phyloP scores from a whole-genome alignment of 805 yeast species.

The Cyberlindnera euphorbiiphila region DNA sequence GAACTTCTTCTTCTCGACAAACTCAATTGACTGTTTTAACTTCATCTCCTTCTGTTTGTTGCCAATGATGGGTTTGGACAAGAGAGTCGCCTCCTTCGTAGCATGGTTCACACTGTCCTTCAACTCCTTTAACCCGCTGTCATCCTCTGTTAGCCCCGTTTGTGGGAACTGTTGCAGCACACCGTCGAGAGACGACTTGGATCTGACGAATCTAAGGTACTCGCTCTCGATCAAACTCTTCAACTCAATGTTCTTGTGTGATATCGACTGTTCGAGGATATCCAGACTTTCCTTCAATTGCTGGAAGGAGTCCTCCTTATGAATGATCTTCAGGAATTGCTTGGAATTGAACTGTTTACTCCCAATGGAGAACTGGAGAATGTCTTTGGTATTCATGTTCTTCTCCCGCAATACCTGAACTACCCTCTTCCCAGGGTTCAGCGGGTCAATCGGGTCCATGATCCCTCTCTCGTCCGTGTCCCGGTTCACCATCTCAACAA shows the following conservation, averaged over 20 bases:
- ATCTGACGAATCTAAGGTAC: slow-evolving; percentile 58
- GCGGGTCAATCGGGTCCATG: slow-evolving; percentile 48
- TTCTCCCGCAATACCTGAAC: slow-evolving; percentile 38
- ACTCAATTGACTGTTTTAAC: slow-evolving; percentile 44
- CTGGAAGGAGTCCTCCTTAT: slow-evolving; percentile 49
- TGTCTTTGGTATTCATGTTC: slow-evolving; percentile 34
- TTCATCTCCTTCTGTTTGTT: slow-evolving; percentile 45
- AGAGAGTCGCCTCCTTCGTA: slow-evolving; percentile 46
- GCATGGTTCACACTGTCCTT: slow-evolving; percentile 45
- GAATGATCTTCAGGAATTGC: slow-evolving; percentile 51
- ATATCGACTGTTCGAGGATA: slow-evolving; percentile 45
- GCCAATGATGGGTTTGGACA: slow-evolving; percentile 57
- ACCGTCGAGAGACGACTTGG: slow-evolving; percentile 60
- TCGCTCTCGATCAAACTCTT: slow-evolving; percentile 52
- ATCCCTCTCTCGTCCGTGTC: slow-evolving; percentile 25
- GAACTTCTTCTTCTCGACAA: slow-evolving; percentile 48
- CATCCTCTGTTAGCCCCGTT: slow-evolving; percentile 29
- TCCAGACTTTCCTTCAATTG: slow-evolving; percentile 46
- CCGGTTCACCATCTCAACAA: slow-evolving; percentile 23
- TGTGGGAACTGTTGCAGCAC: slow-evolving; percentile 50
- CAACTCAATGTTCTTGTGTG: slow-evolving; percentile 45
- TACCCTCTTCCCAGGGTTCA: slow-evolving; percentile 48
- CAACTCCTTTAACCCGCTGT: slow-evolving; percentile 30
- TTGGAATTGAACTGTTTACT: slow-evolving; percentile 58
- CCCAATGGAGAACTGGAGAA: slow-evolving; percentile 47